A percentile compares a stretch with the other conserved stretches of the same genome.
Evolutionary conservation across 306 rosid species (phyloP).

Genomic region (Vigna unguiculata): DNA sequence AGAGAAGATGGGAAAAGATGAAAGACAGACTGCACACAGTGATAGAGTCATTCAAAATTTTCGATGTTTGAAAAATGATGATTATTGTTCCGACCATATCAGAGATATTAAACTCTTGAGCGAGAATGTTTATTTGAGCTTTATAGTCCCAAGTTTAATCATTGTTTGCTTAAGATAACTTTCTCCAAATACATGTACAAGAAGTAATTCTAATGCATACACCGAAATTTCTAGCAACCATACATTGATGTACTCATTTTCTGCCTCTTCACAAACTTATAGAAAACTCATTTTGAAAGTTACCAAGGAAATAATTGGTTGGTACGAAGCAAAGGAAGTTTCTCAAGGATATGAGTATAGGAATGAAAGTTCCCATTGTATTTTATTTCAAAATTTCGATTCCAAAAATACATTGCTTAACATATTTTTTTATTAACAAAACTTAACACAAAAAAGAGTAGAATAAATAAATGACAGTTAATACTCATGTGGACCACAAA

Average conservation of each 20-base stretch:
- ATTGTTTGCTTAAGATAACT: neutral
- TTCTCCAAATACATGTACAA: neutral
- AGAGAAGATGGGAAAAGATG: slow-evolving; percentile 98
- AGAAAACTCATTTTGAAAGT: too few relatives aligned
- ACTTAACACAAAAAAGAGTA: too few relatives aligned
- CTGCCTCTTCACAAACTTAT: neutral
- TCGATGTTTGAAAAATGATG: slow-evolving; percentile 54
- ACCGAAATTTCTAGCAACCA: neutral
- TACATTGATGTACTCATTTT: neutral
- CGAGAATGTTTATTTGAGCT: slow-evolving; percentile 47
- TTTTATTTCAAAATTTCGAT: too few relatives aligned
- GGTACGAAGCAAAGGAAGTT: too few relatives aligned
- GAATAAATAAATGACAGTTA: too few relatives aligned
- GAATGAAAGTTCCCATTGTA: too few relatives aligned
- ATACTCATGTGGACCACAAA: too few relatives aligned
- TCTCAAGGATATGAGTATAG: too few relatives aligned
- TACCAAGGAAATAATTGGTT: too few relatives aligned
- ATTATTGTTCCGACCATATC: neutral
- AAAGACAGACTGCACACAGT: slow-evolving; percentile 81
- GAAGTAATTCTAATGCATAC: neutral
- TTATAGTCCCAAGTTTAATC: neutral
- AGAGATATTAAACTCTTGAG: slow-evolving; percentile 45
- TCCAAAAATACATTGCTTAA: too few relatives aligned
- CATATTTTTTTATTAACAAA: too few relatives aligned
- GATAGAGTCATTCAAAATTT: slow-evolving; percentile 78